Percentiles rank a stretch among this genome's conserved stretches.
phyloP scores from a whole-genome alignment of 2,329 filamentous ascomycete genomes.

The Trematosphaeria pertusa region DNA sequence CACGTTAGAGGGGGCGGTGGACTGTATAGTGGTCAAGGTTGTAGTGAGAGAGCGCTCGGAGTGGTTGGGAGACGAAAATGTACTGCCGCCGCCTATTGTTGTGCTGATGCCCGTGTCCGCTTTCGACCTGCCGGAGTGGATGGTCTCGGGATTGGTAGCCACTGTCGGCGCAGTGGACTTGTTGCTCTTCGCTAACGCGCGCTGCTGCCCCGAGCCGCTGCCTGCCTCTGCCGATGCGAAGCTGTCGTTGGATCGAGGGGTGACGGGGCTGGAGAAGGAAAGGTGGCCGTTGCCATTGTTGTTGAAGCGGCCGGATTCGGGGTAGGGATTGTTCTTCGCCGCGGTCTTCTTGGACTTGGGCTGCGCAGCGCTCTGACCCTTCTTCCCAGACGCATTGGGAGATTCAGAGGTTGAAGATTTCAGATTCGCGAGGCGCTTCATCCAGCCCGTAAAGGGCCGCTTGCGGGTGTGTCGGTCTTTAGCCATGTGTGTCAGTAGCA shows the following conservation, averaged over 20 bases:
- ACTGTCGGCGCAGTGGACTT: conserved; percentile 80
- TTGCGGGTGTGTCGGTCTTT: conserved; percentile 77
- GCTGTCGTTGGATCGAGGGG: conserved; percentile 51
- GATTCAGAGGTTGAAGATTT: conserved; percentile 75
- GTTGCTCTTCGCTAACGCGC: conserved; percentile 67
- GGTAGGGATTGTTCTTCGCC: conserved; percentile 90
- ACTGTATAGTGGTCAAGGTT: conserved; percentile 85
- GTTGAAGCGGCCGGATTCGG: conserved; percentile 72
- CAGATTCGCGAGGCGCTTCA: conserved; percentile 90
- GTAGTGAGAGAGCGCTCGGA: conserved; percentile 83
- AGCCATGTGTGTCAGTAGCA: conserved; percentile 38
- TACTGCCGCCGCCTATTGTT: conserved; percentile 70
- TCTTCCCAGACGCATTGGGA: conserved; percentile 49
- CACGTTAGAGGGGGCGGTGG: conserved; percentile 65
- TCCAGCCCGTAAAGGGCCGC: conserved; percentile 89
- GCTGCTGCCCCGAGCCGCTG: conserved; percentile 49
- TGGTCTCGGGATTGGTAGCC: conserved; percentile 81
- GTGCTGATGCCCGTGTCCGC: conserved; percentile 75
- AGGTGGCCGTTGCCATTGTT: conserved; percentile 51
- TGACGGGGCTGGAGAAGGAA: conserved; percentile 59
- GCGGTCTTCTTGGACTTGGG: conserved; percentile 65
- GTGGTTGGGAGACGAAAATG: conserved; percentile 82
- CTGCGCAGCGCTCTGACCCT: conserved; percentile 34
- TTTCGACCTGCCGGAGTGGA: conserved; percentile 80
- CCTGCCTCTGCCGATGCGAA: conserved; percentile 67